Evolutionary conservation across 805 yeast species (phyloP), one percentile per base, ranked within the genome.

Genomic region (Ogataea henricii): DNA sequence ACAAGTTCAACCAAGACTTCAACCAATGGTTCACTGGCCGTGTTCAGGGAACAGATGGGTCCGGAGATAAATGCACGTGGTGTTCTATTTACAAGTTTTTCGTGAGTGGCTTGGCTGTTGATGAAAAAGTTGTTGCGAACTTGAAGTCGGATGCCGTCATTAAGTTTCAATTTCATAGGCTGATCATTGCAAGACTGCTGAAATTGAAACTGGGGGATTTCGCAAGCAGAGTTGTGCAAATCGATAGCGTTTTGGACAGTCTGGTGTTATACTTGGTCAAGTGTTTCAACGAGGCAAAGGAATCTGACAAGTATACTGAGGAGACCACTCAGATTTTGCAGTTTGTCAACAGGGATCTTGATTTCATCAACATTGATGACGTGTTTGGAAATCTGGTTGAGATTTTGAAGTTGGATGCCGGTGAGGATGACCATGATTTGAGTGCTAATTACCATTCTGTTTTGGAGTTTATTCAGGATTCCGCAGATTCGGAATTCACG

Each of bases 401-500:
- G 23, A 53, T 63, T 23, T 47, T 63, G 17, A 46, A 42, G 34
- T 45, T 57, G 41, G 41, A 49, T 4, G 38, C 22, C 6, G n/a
- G 36, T 6, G 46, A 48, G 6, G 41, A 47, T 8, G 30, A 33
- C 20, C 17, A 25, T 13, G 18, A 25, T 18, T 45, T 44, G 16
- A 49, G 46, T 21, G 35, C 50, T 6, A 48, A 48, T 29, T 58
- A 63, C 43, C 52, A 49, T 27, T 49, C 60, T 8, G 52, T 63
- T 26, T 35, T 48, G 20, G 66, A 65, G 47, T 64, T 57, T 45
- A 54, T 63, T 20, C 42, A 53, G 9, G 59, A 52, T 37, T 55
- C 65, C 3, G 44, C 53, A 14, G 62, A 58, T 9, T 44, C 53
- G 3, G 58, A 58, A 17, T 42, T 63, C 23, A 60, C 58, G 22